Conservation (phyloP, 2,329 filamentous ascomycete species). For the Exophiala viscosa region DNA sequence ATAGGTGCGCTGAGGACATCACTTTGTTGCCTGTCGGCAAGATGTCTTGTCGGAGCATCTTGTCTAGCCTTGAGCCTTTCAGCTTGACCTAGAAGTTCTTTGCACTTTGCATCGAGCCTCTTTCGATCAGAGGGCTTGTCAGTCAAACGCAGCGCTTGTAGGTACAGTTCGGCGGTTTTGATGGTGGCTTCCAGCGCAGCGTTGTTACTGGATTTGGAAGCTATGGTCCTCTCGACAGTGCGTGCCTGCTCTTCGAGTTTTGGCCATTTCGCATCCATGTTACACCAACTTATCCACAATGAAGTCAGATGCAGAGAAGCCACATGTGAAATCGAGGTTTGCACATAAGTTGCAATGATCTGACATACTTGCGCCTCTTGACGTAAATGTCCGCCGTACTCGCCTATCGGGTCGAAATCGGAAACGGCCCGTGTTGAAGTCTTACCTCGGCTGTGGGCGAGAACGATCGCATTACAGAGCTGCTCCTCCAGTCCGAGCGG, state of each 20-base stretch:
- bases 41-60: neutral
- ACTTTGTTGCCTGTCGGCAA: slow-evolving; percentile 8
- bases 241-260: slow-evolving; percentile 23
- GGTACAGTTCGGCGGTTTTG: slow-evolving; percentile 72
- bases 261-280: slow-evolving; percentile 12
- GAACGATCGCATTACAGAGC: slow-evolving; percentile 7
- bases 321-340: no score
- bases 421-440: no score
- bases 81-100: slow-evolving; percentile 65
- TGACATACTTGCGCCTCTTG: no score
- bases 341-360: no score
- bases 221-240: slow-evolving; percentile 17
- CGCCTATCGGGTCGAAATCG: no score
- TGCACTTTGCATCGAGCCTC: slow-evolving; percentile 65
- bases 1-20: slow-evolving; percentile 29
- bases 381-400: no score
- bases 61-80: slow-evolving; percentile 65
- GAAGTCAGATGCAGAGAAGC: no score
- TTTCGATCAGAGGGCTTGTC: slow-evolving; percentile 60
- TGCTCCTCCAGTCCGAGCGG: neutral
- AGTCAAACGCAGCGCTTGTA: slow-evolving; percentile 67
- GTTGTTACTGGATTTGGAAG: slow-evolving; percentile 37
- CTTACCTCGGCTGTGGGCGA: slow-evolving; percentile 16
- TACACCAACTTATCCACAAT: no score
- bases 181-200: slow-evolving; percentile 74